These are phyloP conservation scores for Chrysosporium keratinophilum DNA, from an alignment of 2,329 filamentous ascomycete species.

Conservation along the genomic window DNA sequence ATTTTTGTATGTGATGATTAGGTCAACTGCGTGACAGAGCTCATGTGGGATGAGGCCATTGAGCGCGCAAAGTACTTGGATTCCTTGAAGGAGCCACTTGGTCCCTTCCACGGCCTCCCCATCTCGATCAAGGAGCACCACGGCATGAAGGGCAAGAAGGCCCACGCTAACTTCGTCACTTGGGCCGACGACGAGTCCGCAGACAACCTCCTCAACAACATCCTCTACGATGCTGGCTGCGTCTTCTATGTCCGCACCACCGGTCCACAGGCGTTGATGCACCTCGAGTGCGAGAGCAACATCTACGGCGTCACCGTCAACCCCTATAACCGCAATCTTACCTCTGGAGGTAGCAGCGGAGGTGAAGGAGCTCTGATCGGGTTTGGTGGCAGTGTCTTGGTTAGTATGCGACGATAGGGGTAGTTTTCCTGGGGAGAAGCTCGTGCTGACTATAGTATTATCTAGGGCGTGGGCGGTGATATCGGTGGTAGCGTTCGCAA, in stretches of 20 bases:
- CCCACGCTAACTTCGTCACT: constrained; percentile 37
- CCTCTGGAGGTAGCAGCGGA: constrained; percentile 54
- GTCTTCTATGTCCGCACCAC: constrained; percentile 61
- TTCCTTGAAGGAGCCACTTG: constrained; percentile 36
- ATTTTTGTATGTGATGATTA: constrained; percentile 21
- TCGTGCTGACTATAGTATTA: background rate
- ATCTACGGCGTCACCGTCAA: constrained; percentile 54
- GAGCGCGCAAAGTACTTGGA: constrained; percentile 41
- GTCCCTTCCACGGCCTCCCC: constrained; percentile 53
- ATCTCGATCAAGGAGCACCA: constrained; percentile 44
- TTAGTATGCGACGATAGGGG: constrained; percentile 1
- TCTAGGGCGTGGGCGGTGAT: constrained; percentile 54
- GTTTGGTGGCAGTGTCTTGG: constrained; percentile 49
- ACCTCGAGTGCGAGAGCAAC: constrained; percentile 50
- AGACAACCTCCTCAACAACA: constrained; percentile 44
- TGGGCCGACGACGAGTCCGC: constrained; percentile 13
- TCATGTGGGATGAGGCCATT: constrained; percentile 43
- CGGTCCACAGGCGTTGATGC: constrained; percentile 49
- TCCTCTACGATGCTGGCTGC: constrained; percentile 51
- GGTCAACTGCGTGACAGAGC: constrained; percentile 49
- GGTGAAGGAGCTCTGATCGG: constrained; percentile 53
- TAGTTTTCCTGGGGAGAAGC: background rate
- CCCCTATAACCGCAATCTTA: constrained; percentile 50
- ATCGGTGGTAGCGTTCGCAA: constrained; percentile 42
- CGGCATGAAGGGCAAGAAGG: constrained; percentile 44